Percentiles rank a stretch among this genome's conserved stretches.
Evolutionary conservation across 225 moss, liverwort and hornwort species (phyloP).

Genomic region (Sphagnum contortum): DNA sequence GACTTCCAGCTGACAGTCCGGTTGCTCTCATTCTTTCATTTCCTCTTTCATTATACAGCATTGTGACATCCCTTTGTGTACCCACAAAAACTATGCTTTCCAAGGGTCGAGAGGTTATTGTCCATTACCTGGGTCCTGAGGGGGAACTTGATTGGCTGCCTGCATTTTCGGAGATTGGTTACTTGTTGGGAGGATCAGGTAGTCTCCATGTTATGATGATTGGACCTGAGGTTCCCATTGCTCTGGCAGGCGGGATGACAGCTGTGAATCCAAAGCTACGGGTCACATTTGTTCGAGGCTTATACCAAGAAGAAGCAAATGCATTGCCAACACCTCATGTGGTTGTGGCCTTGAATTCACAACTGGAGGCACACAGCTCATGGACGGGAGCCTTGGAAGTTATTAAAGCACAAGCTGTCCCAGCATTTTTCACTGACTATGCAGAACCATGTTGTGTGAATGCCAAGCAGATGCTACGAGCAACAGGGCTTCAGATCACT

Average conservation of each 20-base stretch:
- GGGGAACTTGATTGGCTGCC: slow-evolving; percentile 60
- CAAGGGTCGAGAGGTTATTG: slow-evolving; percentile 47
- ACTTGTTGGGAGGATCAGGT: slow-evolving; percentile 38
- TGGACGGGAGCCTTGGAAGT: slow-evolving; percentile 55
- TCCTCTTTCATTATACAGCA: slow-evolving; percentile 29
- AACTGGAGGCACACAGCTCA: slow-evolving; percentile 31
- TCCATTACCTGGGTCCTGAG: slow-evolving; percentile 53
- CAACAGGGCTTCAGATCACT: slow-evolving; percentile 39
- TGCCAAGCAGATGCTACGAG: slow-evolving; percentile 48
- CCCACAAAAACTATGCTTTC: slow-evolving; percentile 40
- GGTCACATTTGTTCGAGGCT: slow-evolving; percentile 44
- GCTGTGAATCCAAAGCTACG: slow-evolving; percentile 37
- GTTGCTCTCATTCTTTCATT: slow-evolving; percentile 40
- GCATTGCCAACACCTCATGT: slow-evolving; percentile 39
- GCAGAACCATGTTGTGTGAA: slow-evolving; percentile 58
- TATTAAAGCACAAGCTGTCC: slow-evolving; percentile 24
- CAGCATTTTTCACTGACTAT: slow-evolving; percentile 48
- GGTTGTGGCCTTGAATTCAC: slow-evolving; percentile 43
- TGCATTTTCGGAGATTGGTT: slow-evolving; percentile 49
- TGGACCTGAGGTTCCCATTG: slow-evolving; percentile 48
- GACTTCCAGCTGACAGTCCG: slow-evolving; percentile 37
- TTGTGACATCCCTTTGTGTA: slow-evolving; percentile 41
- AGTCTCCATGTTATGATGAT: slow-evolving; percentile 44
- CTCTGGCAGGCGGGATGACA: slow-evolving; percentile 40
- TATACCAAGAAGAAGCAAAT: slow-evolving; percentile 57